phyloP scores from a whole-genome alignment of 768 basidiomycete species.

The Termitomyces sp. region DNA sequence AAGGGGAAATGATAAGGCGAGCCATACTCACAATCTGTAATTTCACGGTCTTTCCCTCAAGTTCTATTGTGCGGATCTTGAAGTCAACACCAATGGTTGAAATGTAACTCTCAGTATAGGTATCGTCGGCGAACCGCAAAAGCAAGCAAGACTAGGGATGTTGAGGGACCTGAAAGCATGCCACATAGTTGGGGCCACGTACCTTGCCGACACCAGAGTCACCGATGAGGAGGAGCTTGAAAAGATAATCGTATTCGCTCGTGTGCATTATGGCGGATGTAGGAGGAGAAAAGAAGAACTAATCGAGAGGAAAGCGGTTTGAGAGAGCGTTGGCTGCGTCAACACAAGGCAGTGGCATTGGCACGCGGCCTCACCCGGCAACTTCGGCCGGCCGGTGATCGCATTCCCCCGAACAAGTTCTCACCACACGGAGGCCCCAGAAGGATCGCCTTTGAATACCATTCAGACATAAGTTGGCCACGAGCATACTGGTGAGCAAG shows the following conservation, averaged over 20 bases:
- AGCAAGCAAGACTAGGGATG: slow-evolving; percentile 76
- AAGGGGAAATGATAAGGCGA: slow-evolving; percentile 6
- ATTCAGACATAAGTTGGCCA: too few species aligned
- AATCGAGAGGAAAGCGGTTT: slow-evolving; percentile 22
- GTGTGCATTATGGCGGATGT: slow-evolving; percentile 57
- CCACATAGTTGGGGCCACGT: slow-evolving; percentile 18
- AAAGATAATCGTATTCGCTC: slow-evolving; percentile 93
- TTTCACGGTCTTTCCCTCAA: slow-evolving; percentile 98
- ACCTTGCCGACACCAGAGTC: slow-evolving; percentile 96
- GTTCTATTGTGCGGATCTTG: slow-evolving; percentile 98
- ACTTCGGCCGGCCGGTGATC: slow-evolving; percentile 14
- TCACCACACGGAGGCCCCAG: too few species aligned
- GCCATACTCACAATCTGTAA: slow-evolving; percentile 84
- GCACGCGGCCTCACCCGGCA: slow-evolving; percentile 14
- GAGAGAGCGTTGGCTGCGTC: slow-evolving; percentile 26
- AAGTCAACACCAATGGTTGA: slow-evolving; percentile 98
- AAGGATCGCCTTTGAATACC: too few species aligned
- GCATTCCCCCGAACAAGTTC: background rate
- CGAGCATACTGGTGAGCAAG: too few species aligned
- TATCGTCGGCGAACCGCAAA: slow-evolving; percentile 92
- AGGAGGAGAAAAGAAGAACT: slow-evolving; percentile 20
- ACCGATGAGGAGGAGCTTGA: slow-evolving; percentile 93
- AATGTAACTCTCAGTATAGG: slow-evolving; percentile 97
- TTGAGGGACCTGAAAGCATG: slow-evolving; percentile 16
- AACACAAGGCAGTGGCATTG: slow-evolving; percentile 24